Conservation (phyloP, 495 filamentous ascomycete genomes). For the Bryoglossum gracile region DNA sequence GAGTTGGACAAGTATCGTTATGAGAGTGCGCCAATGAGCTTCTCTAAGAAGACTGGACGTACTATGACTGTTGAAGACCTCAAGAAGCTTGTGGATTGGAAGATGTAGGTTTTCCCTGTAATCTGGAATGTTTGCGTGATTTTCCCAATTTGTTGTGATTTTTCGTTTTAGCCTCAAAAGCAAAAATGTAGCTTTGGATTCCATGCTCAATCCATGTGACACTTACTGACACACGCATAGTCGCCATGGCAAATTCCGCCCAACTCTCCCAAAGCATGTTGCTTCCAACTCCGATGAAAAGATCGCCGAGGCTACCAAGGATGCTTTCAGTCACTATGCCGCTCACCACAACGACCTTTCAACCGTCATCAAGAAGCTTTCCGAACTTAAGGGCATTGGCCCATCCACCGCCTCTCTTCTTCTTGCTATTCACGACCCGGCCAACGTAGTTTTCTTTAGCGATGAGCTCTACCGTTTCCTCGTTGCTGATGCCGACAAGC, state of each 20-base stretch:
- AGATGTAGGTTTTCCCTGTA: constrained; percentile 48
- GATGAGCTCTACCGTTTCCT: constrained; percentile 70
- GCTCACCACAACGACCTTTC: constrained; percentile 32
- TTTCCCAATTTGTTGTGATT: constrained; percentile 2
- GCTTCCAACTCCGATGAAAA: constrained; percentile 46
- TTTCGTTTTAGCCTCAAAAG: constrained; percentile 2
- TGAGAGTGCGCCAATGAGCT: constrained; percentile 32
- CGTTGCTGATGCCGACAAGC: constrained; percentile 37
- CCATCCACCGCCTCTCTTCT: constrained; percentile 68
- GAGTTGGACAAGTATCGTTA: constrained; percentile 44
- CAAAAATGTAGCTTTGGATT: not conserved
- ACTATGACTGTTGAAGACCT: constrained; percentile 32
- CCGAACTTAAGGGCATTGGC: constrained; percentile 53
- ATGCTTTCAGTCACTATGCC: constrained; percentile 42
- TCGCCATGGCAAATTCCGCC: constrained; percentile 60
- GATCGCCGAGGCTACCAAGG: constrained; percentile 37
- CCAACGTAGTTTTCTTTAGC: constrained; percentile 62
- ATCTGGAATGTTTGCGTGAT: not conserved
- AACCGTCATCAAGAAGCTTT: constrained; percentile 42
- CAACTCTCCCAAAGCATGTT: constrained; percentile 57
- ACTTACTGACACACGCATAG: constrained; percentile 22
- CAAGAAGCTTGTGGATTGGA: constrained; percentile 63
- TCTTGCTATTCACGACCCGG: constrained; percentile 51
- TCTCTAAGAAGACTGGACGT: constrained; percentile 25
- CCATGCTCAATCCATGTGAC: too few relatives aligned